Evolutionary conservation across 768 basidiomycete species (phyloP), one percentile per base, ranked within the genome.

Genomic region (Tulasnella sp.): DNA sequence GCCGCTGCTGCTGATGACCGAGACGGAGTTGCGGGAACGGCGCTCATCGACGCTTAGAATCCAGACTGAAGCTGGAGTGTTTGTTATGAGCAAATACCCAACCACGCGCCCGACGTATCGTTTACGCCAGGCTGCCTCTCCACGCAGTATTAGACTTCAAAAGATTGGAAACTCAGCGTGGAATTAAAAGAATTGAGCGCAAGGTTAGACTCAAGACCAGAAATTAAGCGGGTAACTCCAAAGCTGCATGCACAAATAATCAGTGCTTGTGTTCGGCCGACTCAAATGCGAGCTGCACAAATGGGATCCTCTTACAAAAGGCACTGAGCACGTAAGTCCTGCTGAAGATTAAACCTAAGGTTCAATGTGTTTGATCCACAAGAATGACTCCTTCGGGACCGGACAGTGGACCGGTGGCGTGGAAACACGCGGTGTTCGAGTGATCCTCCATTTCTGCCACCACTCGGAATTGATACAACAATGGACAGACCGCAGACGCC

Each of bases 11-110:
- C 55, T 26, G 70, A 42, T 29, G 78, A 69, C 18, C 67, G 73
- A 18, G 78, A 42, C 44, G 78, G 78, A 37, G 78, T 79, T 13
- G 77, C 39, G 23, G 78, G 78, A 26, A 35, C 5, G 26, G 74
- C 73, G 37, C 71, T 78, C 78, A 73, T 78, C 44, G 77, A 67
- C 23, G 61, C 61, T 67, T 32, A 35, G 61, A 67, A 67, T 67
- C 13, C 26, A 26, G 61, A 67, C 61, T 67, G 61, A 67, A 67
- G 26, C 61, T 9, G 61, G 32, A 35, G 61, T 67, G 16, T 67
- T 67, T 67, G 61, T 32, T 67, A 29, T 32, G 61, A 35, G 29
- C 61, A 67, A 67, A 67, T 67, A 67, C 32, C 13, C 61, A 67
- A 67, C 61, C 61, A 67, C 61, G 61, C 61, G 61, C 61, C 26